Evolutionary conservation across 2,329 filamentous ascomycete genomes (phyloP), one percentile per base, ranked within the genome.

Genomic region (Ustulina deusta): DNA sequence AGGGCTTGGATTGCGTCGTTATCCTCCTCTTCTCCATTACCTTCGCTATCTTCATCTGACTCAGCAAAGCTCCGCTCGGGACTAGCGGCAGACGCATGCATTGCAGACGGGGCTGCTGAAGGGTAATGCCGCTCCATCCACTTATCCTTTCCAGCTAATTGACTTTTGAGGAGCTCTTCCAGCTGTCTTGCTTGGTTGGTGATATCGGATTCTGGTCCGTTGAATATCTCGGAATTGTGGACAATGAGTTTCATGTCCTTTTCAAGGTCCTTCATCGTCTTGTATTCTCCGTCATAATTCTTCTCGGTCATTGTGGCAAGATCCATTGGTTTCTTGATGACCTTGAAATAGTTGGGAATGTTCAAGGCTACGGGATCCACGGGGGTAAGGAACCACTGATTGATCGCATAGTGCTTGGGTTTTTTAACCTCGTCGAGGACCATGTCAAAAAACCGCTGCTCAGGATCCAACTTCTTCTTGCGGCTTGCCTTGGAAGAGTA

Each of bases 301-400:
- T 97, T 97, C 48, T 86, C 85, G 40, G 87, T 85, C 76, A 97
- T 91, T n/a, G 93, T 97, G 17, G 87, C 85, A 57, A 97, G 84
- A 78, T 99, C 95, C 95, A 98, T 99, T 0, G 96, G 96, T 78
- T 94, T 93, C 84, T 97, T 98, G 82, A 99, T 94, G 69, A 98
- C 85, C 75, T 91, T 93, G 78, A 96, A 93, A 78, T 99, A 99
- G 27, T 91, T 91, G 0, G 96, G 96, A 67, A 98, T 97, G 78
- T 95, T 94, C 61, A 98, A 83, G 0, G 94, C 95, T 40, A 98
- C 94, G 0, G 96, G 94, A 77, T 99, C 96, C 22, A 99, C 96
- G 0, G 96, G 92, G 7, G 87, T 82, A 74, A 93, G 83, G 82
- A 99, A 99, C 66, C 92, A 90, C 63, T 86, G 85, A 49, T 93